phyloP scores from a whole-genome alignment of 2,329 filamentous ascomycete genomes.

The Stagonosporopsis chrysanthemi region DNA sequence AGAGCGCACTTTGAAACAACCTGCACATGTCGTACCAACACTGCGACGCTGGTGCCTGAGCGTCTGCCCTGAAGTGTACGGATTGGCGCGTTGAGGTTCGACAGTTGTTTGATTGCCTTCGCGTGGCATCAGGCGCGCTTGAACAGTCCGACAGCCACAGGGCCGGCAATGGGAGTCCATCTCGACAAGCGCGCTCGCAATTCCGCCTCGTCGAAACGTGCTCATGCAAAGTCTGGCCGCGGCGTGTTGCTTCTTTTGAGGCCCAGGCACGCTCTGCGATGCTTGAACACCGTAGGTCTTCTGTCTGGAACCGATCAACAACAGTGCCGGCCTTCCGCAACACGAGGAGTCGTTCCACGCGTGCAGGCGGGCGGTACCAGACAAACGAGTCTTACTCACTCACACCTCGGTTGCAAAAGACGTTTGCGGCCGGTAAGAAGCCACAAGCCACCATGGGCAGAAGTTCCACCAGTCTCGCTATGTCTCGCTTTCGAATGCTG shows the following conservation, averaged over 20 bases:
- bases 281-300: neutral
- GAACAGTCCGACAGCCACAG: neutral
- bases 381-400: neutral
- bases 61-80: neutral
- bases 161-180: neutral
- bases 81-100: neutral
- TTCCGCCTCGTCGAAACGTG: slow-evolving; percentile 10
- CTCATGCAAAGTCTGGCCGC: slow-evolving; percentile 3
- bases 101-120: slow-evolving; percentile 1
- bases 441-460: slow-evolving; percentile 6
- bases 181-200: slow-evolving; percentile 3
- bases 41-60: slow-evolving; percentile 9
- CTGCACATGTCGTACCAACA: slow-evolving; percentile 3
- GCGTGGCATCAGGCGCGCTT: neutral
- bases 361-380: neutral
- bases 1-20: slow-evolving; percentile 6
- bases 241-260: neutral
- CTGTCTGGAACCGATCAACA: neutral
- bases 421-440: neutral
- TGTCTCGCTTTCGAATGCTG: neutral
- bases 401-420: neutral
- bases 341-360: neutral
- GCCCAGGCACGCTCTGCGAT: neutral
- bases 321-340: slow-evolving; percentile 1
- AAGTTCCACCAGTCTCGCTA: slow-evolving; percentile 6